Percentiles rank a stretch among this genome's conserved stretches.
phyloP scores from a whole-genome alignment of 306 rosid genomes.

The Casuarina glauca region DNA sequence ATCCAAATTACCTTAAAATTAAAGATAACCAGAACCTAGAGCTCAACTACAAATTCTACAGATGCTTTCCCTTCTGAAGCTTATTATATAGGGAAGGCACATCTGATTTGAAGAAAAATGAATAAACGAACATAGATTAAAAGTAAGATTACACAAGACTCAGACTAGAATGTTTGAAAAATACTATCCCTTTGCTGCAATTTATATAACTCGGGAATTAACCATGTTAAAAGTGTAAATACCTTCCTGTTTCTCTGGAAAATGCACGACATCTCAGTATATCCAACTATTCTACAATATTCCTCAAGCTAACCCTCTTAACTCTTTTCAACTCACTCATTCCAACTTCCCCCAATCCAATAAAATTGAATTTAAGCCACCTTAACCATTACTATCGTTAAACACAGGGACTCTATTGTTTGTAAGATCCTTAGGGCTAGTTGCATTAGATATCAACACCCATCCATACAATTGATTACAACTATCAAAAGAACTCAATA shows the following conservation, averaged over 20 bases:
- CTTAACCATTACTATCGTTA: background rate
- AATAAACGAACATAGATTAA: background rate
- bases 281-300: background rate
- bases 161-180: background rate
- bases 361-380: background rate
- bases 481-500: background rate
- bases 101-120: background rate
- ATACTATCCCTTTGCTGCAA: background rate
- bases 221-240: background rate
- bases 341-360: background rate
- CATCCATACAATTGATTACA: background rate
- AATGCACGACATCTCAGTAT: background rate
- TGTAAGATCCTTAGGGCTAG: background rate
- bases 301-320: background rate
- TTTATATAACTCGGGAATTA: background rate
- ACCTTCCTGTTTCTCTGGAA: background rate
- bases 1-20: background rate
- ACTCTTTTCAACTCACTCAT: slow-evolving; percentile 6
- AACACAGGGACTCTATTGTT: background rate
- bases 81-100: background rate
- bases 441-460: background rate
- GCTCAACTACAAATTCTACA: background rate
- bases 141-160: background rate
- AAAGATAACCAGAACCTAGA: slow-evolving; percentile 5
- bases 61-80: background rate